Percentiles rank a stretch among this genome's conserved stretches.
These are phyloP conservation scores for Exophiala mesophila DNA, from an alignment of 2,329 filamentous ascomycete genomes.

Conservation along the genomic window DNA sequence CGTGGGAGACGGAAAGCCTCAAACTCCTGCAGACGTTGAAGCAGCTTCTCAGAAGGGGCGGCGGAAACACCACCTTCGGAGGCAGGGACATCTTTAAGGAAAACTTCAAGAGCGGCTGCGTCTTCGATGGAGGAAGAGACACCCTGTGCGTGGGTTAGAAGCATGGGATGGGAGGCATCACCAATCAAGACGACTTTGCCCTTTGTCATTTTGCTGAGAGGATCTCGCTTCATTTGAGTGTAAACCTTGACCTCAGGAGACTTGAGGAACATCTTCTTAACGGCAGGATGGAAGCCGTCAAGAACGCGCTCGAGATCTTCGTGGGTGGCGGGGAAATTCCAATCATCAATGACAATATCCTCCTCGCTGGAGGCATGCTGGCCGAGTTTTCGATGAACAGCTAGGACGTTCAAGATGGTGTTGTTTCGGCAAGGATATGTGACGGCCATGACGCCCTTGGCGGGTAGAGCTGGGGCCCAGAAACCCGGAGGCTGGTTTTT, in stretches of 20 bases:
- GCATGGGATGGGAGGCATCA: conserved; percentile 45
- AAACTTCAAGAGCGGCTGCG: conserved; percentile 24
- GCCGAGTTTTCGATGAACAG: conserved; percentile 23
- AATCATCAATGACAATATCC: conserved; percentile 25
- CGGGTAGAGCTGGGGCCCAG: conserved; percentile 26
- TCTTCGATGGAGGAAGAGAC: conserved; percentile 26
- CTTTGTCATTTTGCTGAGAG: conserved; percentile 44
- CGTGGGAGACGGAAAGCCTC: conserved; percentile 22
- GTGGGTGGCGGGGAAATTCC: conserved; percentile 26
- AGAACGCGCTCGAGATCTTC: conserved; percentile 24
- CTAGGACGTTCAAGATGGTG: conserved; percentile 24
- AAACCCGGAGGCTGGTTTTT: conserved; percentile 25
- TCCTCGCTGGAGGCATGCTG: conserved; percentile 21
- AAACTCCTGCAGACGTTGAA: conserved; percentile 21
- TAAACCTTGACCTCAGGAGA: conserved; percentile 26
- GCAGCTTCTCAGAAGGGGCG: conserved; percentile 17
- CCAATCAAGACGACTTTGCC: conserved; percentile 56
- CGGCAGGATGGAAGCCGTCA: conserved; percentile 25
- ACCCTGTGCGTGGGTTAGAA: conserved; percentile 26
- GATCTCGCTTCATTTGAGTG: conserved; percentile 26
- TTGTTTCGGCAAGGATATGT: conserved; percentile 26
- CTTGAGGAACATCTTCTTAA: conserved; percentile 24
- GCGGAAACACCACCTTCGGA: conserved; percentile 9
- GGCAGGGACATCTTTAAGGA: conserved; percentile 20
- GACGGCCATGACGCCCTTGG: conserved; percentile 27